Conservation (phyloP, 306 rosid species). For the Gillenia trifoliata region DNA sequence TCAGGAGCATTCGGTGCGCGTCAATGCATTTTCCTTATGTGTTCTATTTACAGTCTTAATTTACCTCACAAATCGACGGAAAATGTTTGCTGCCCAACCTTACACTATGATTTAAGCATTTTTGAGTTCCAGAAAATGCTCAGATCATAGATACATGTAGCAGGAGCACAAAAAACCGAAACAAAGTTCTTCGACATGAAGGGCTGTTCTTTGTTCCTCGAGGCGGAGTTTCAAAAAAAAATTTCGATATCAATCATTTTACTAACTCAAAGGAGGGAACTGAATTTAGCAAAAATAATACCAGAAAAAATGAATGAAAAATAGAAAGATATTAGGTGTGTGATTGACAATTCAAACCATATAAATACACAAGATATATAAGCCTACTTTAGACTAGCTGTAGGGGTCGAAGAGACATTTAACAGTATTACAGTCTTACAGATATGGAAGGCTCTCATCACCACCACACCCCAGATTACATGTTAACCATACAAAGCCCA, state of each 20-base stretch:
- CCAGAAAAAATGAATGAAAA: neutral
- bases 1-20: neutral
- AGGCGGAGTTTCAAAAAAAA: neutral
- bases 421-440: neutral
- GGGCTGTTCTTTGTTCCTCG: neutral
- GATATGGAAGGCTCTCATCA: neutral
- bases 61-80: neutral
- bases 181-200: neutral
- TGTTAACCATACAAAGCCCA: neutral
- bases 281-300: neutral
- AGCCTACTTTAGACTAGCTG: neutral
- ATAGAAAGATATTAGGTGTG: neutral
- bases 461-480: neutral
- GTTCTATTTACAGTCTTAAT: neutral
- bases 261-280: neutral
- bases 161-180: neutral
- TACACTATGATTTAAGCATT: neutral
- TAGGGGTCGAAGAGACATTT: neutral
- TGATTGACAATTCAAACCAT: neutral
- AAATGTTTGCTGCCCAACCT: neutral
- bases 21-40: no score
- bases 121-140: neutral
- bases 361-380: neutral
- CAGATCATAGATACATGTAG: neutral
- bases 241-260: neutral